Base-by-base conservation (phyloP, 495 filamentous ascomycete species). In the Hyaloscypha hepaticicola region DNA sequence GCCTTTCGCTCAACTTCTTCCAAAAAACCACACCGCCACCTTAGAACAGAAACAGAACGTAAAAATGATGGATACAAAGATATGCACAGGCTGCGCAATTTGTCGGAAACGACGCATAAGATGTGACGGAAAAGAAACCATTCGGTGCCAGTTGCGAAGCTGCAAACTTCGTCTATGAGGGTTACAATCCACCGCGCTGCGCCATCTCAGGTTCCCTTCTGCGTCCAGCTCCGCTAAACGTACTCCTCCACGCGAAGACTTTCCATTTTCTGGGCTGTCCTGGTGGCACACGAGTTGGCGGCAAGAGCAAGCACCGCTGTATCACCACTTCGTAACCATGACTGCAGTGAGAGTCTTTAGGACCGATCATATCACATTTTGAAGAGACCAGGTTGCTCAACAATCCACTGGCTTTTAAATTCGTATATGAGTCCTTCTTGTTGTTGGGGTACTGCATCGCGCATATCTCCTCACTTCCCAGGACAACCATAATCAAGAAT, bases 241-340 rank as follows among this genome's bases (percentile, higher is more conserved):
- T 26, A 22, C 60, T 38, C 33, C 31, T 12, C 48, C 60, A 5
- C 60, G 58, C 5, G 28, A 57, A 24, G 29, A 22, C 16, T 38
- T 12, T 31, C 16, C 58, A 22, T 38, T 59, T 21, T 22, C 65
- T n/a, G 65, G 60, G 52, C 51, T 67, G 1, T 45, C 65, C 8
- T 56, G n/a, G 26, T 34, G 65, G 52, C 65, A 67, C 31, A 45
- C 25, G 28, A 41, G 50, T 52, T 67, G 58, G 58, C 31, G 65
- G 11, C 52, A 49, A 21, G 65, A 67, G n/a, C 59, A 67, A n/a
- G 29, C 63, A 26, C 65, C 65, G 3, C 59, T 67, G 12, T 67
- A 67, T 55, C 65, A 67, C 34, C 65, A 67, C 45, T 67, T 67
- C 38, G 65, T 67, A 0, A 67, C 65, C 1, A 62, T 52, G 25